Percentiles rank a stretch among this genome's conserved stretches.
These are phyloP conservation scores for Calonectria fujianensis DNA, from an alignment of 2,329 filamentous ascomycete species.

Conservation along the genomic window DNA sequence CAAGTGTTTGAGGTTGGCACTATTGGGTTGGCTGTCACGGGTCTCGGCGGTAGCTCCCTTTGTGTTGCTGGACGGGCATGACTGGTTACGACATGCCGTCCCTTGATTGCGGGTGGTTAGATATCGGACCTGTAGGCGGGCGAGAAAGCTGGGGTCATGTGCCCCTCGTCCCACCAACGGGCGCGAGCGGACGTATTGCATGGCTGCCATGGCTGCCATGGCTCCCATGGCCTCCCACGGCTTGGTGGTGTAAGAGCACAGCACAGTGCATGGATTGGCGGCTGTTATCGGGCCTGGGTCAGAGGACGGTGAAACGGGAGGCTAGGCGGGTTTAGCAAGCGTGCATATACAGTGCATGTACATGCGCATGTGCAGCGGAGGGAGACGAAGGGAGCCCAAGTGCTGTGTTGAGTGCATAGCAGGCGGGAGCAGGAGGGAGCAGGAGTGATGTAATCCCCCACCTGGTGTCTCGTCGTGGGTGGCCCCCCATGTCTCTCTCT, in stretches of 20 bases:
- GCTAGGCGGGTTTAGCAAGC: constrained; percentile 2
- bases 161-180: constrained; percentile 17
- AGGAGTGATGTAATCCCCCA: constrained; percentile 35
- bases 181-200: constrained; percentile 20
- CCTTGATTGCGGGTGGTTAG: neutral
- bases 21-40: neutral
- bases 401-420: neutral
- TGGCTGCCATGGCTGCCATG: neutral
- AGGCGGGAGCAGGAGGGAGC: neutral
- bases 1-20: neutral
- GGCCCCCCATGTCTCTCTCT: neutral
- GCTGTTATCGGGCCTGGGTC: constrained; percentile 16
- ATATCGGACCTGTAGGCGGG: constrained; percentile 7
- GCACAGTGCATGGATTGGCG: constrained; percentile 15
- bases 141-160: constrained; percentile 33
- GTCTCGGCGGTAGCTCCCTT: neutral
- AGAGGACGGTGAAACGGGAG: constrained; percentile 20
- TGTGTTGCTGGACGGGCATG: neutral
- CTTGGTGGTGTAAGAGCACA: constrained; percentile 17
- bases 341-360: constrained; percentile 3
- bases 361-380: neutral
- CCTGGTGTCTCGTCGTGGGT: neutral
- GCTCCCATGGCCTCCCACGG: too few relatives aligned
- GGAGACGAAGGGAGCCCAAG: neutral
- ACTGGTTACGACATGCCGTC: constrained; percentile 13